Evolutionary conservation across 164 flowering plant species (phyloP).

Genomic region (Houttuynia cordata): DNA sequence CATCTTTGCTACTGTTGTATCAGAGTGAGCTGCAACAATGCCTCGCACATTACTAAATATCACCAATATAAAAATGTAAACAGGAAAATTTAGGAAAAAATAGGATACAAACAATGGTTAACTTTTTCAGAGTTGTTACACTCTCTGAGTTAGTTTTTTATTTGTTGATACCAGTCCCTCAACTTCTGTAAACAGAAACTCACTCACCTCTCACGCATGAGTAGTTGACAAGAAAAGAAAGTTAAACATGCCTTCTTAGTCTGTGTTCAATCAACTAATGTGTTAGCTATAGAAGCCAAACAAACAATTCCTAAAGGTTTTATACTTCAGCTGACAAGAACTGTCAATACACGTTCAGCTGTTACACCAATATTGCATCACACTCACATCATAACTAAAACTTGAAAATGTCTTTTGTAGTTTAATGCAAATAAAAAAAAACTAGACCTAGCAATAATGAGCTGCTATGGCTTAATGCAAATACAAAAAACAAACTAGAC

Average conservation of each 20-base stretch:
- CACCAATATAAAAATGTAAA: not conserved
- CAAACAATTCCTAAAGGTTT: not conserved
- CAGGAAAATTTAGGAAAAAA: not conserved
- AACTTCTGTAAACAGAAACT: not conserved
- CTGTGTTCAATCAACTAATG: not conserved
- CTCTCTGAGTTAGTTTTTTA: not conserved
- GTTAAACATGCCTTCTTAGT: not conserved
- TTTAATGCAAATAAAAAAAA: too few relatives aligned
- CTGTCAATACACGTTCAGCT: not conserved
- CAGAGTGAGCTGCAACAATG: conserved; percentile 34
- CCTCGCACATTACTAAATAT: not conserved
- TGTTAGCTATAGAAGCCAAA: not conserved
- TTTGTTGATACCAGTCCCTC: not conserved
- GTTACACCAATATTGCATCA: too few relatives aligned
- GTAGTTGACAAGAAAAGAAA: too few relatives aligned
- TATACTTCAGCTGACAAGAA: not conserved
- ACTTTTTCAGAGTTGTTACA: not conserved
- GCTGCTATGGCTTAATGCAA: too few relatives aligned
- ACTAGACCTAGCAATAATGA: not conserved
- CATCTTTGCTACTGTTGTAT: conserved; percentile 36
- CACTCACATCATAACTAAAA: not conserved
- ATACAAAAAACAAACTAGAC: not conserved
- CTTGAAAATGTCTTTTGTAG: not conserved
- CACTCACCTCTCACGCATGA: not conserved
- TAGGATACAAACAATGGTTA: too few relatives aligned